Evolutionary conservation across 768 basidiomycete species (phyloP), one percentile per base, ranked within the genome.

Genomic region (Psilocybe cyanescens): DNA sequence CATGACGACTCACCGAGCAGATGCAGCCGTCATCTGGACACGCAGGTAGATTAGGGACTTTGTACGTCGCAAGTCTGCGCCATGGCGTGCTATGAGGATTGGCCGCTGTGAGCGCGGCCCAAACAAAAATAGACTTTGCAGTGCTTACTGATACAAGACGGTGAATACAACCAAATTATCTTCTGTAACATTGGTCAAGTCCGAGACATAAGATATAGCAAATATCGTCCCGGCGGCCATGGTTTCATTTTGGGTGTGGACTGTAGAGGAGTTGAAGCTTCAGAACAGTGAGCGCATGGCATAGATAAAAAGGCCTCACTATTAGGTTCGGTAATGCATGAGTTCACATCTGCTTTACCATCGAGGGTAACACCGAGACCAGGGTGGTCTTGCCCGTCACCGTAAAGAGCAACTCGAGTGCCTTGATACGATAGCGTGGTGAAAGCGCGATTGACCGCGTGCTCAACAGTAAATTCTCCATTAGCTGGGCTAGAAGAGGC

Each of bases 141-240:
- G 14, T n/a, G 67, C 75, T 48, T 45, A 81, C 80, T 79, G 67
- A 47, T 76, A 73, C 8, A 77, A 67, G 8, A 76, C 76, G 2
- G 77, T 74, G 66, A 82, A 81, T 5, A 82, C 79, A 19, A 78
- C 79, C 3, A 82, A 70, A 55, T 79, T 81, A 28, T 79, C 78
- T 12, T 75, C 69, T 0, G 76, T 80, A 14, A 81, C 81, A 45
- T 74, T 50, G 7, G 61, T 72, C 47, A 81, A 55, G 52, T 81
- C 71, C 1, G 80, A 79, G 51, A 72, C 67, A 68, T 81, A 81
- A 2, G 80, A 80, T 39, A 81, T 82, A 3, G 81, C 79, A 61
- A 82, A 81, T 1, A 72, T 74, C 8, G 79, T 78, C n/a, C 81
- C 81, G 3, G 81, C 70, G 9, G 80, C 81, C 79, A 78, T 79